Evolutionary conservation across 2,329 filamentous ascomycete genomes (phyloP).

Genomic region (Penicillium brevicompactum): DNA sequence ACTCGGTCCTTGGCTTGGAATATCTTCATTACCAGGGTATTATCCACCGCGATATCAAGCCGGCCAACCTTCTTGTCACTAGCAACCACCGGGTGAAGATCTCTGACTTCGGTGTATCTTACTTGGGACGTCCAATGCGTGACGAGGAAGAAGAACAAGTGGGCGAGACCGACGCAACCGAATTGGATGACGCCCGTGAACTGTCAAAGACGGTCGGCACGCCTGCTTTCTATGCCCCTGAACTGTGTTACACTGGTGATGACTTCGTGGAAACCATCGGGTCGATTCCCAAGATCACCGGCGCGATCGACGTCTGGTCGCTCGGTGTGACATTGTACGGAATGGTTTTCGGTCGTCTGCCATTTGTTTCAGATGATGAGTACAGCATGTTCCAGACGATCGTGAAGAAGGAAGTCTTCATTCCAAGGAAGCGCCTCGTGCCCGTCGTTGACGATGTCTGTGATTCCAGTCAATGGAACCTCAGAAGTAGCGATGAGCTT

Average conservation of each 20-base stretch:
- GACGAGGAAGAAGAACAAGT: slow-evolving; percentile 78
- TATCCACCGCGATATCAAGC: slow-evolving; percentile 82
- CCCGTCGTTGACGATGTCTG: slow-evolving; percentile 59
- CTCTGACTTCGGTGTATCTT: slow-evolving; percentile 97
- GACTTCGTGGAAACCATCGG: slow-evolving; percentile 60
- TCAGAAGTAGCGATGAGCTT: slow-evolving; percentile 73
- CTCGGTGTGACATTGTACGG: slow-evolving; percentile 95
- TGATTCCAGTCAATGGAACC: slow-evolving; percentile 49
- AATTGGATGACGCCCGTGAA: slow-evolving; percentile 90
- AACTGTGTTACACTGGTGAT: slow-evolving; percentile 86
- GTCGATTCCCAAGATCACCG: slow-evolving; percentile 71
- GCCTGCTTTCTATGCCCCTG: slow-evolving; percentile 94
- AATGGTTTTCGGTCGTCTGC: slow-evolving; percentile 88
- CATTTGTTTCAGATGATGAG: slow-evolving; percentile 88
- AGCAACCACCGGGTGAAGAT: slow-evolving; percentile 89
- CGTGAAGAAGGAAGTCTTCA: slow-evolving; percentile 87
- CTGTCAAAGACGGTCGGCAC: slow-evolving; percentile 98
- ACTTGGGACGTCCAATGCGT: slow-evolving; percentile 84
- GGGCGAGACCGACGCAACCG: slow-evolving; percentile 80
- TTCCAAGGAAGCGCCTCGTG: slow-evolving; percentile 78
- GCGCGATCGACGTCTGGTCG: slow-evolving; percentile 96
- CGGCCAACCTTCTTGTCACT: slow-evolving; percentile 88
- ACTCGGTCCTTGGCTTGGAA: slow-evolving; percentile 89
- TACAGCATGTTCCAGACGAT: slow-evolving; percentile 91
- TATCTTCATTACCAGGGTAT: slow-evolving; percentile 89